Conservation (phyloP, 2,329 filamentous ascomycete species). For the Fusarium tjaetaba region DNA sequence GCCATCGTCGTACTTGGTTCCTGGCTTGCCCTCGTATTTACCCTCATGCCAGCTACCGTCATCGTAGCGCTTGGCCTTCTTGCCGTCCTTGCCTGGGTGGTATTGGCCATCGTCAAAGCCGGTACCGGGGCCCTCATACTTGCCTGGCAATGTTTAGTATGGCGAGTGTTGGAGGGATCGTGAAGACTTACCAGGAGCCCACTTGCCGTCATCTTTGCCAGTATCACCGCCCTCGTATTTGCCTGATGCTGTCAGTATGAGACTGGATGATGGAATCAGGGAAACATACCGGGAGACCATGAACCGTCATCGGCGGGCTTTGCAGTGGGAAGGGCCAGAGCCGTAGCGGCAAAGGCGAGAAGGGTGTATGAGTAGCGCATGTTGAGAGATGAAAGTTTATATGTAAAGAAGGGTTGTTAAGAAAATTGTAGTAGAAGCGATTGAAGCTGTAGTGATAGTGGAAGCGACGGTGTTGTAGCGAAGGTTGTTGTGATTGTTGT, state of each 20-base stretch:
- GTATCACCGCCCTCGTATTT: conserved; percentile 21
- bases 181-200: not conserved
- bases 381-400: not conserved
- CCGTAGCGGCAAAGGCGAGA: conserved; percentile 36
- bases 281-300: conserved; percentile 1
- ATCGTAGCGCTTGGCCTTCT: conserved; percentile 11
- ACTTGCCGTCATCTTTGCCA: conserved; percentile 9
- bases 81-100: not conserved
- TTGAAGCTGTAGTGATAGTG: not conserved
- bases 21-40: conserved; percentile 23
- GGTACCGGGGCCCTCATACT: conserved; percentile 13
- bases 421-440: not conserved
- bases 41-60: conserved; percentile 13
- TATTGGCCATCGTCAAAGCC: conserved; percentile 12
- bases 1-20: not conserved
- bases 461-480: not conserved
- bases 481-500: conserved; percentile 1
- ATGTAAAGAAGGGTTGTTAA: not conserved
- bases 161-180: rapidly evolving
- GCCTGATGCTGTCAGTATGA: not conserved
- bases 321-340: conserved; percentile 34
- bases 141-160: not conserved
- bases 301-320: conserved; percentile 32
- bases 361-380: conserved; percentile 39
- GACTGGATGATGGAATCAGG: rapidly evolving